Conservation (phyloP, 306 rosid species). For the Carpinus viminea region DNA sequence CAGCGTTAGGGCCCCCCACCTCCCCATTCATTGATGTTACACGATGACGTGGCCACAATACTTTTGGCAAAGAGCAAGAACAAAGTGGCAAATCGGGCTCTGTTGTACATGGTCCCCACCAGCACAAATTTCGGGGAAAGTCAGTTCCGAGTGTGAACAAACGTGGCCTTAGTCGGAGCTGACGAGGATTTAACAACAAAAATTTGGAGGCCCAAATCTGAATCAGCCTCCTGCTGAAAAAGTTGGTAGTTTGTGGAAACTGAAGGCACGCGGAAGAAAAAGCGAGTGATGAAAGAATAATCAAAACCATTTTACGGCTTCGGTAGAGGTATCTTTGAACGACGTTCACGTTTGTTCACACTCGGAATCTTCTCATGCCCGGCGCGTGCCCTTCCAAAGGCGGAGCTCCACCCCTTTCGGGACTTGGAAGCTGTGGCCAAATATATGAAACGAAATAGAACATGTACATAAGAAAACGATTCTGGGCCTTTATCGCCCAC, state of each 20-base stretch:
- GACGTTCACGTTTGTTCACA: background rate
- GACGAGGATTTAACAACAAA: conserved; percentile 3
- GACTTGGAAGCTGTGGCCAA: conserved; percentile 1
- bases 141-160: too few relatives aligned
- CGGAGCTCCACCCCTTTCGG: conserved; percentile 6
- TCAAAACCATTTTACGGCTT: background rate
- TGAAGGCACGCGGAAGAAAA: background rate
- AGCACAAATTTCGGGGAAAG: background rate
- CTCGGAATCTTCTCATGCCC: background rate
- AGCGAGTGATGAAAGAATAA: background rate
- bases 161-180: conserved; percentile 20
- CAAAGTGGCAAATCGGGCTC: background rate
- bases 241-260: too few relatives aligned
- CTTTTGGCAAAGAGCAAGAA: background rate
- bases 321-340: background rate
- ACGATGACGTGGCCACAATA: conserved; percentile 15
- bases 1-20: background rate
- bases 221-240: too few relatives aligned
- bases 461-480: too few relatives aligned
- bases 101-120: conserved; percentile 7
- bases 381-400: too few relatives aligned
- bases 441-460: too few relatives aligned
- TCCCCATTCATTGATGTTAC: conserved; percentile 12
- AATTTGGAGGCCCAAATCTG: too few relatives aligned
- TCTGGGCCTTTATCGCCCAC: too few relatives aligned